These are phyloP conservation scores for Daldinia eschscholtzii DNA, from an alignment of 2,329 filamentous ascomycete species.

Conservation along the genomic window DNA sequence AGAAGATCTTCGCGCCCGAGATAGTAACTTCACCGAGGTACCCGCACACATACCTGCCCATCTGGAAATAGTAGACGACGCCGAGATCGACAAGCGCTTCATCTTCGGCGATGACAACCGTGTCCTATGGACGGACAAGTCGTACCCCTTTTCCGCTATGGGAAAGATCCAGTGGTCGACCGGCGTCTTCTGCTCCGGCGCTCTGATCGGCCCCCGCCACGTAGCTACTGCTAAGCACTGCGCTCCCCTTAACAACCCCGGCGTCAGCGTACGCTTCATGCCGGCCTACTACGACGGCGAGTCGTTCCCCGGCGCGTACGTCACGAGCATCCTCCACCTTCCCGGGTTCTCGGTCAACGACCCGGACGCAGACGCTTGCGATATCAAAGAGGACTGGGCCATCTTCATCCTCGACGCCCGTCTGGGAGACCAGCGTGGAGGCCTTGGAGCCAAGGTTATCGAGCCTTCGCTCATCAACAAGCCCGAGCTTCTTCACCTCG, in stretches of 20 bases:
- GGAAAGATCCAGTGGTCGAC: slow-evolving; percentile 44
- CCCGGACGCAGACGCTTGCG: slow-evolving; percentile 20
- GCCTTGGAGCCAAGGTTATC: slow-evolving; percentile 43
- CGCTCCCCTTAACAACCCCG: slow-evolving; percentile 36
- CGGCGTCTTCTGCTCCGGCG: slow-evolving; percentile 48
- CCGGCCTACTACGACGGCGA: slow-evolving; percentile 47
- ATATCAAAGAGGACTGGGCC: slow-evolving; percentile 46
- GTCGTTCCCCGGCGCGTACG: slow-evolving; percentile 32
- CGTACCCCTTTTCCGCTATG: slow-evolving; percentile 44
- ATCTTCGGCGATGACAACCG: slow-evolving; percentile 46
- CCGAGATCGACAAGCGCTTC: slow-evolving; percentile 37
- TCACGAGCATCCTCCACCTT: slow-evolving; percentile 21
- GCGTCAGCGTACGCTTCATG: slow-evolving; percentile 44
- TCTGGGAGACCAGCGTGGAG: slow-evolving; percentile 46
- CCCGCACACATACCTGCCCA: not conserved
- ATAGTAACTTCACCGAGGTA: not conserved
- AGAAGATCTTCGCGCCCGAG: not conserved
- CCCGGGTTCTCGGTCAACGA: slow-evolving; percentile 28
- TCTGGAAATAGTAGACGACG: not conserved
- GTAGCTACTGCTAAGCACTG: slow-evolving; percentile 50
- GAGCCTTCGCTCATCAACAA: slow-evolving; percentile 25
- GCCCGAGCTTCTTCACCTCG: slow-evolving; percentile 42
- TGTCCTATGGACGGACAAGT: slow-evolving; percentile 34
- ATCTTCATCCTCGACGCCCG: slow-evolving; percentile 47
- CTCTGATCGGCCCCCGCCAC: slow-evolving; percentile 50